Conservation (phyloP, 768 basidiomycete genomes). For the Kwoniella sp. region DNA sequence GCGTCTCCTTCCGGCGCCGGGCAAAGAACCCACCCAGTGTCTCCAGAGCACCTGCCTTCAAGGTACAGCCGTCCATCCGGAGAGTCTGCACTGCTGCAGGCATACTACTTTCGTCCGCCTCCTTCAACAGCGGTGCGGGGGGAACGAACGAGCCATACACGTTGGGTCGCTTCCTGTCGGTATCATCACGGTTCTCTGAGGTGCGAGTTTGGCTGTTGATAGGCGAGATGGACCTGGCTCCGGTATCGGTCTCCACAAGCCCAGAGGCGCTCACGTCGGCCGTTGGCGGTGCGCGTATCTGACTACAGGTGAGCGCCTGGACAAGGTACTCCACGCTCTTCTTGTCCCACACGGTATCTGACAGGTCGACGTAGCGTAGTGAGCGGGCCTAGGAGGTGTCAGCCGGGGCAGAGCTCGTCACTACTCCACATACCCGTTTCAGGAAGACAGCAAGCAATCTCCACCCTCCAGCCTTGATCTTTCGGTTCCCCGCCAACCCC, state of each 20-base stretch:
- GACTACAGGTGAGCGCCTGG: constrained; percentile 57
- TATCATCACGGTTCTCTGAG: too few relatives aligned
- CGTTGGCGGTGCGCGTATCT: constrained; percentile 20
- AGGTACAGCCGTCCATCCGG: constrained; percentile 78
- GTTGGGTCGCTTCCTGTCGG: background rate
- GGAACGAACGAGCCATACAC: constrained; percentile 43
- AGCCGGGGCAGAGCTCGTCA: too few relatives aligned
- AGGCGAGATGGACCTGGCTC: background rate
- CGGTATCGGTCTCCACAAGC: too few relatives aligned
- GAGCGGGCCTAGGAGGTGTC: constrained; percentile 58
- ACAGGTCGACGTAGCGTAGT: constrained; percentile 83
- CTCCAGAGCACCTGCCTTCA: constrained; percentile 72
- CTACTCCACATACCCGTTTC: constrained; percentile 58
- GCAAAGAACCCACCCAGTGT: constrained; percentile 66
- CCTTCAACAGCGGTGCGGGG: constrained; percentile 49
- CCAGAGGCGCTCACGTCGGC: too few relatives aligned
- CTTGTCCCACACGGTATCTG: constrained; percentile 78
- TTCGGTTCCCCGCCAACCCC: constrained; percentile 79
- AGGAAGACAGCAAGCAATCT: constrained; percentile 74
- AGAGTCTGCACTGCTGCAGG: constrained; percentile 61
- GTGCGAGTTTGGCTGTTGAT: background rate
- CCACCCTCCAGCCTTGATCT: constrained; percentile 71
- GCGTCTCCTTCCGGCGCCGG: too few relatives aligned
- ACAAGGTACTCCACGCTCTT: constrained; percentile 77
- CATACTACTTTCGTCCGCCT: constrained; percentile 10